Percentiles rank a stretch among this genome's conserved stretches.
Conservation (phyloP, 108 stramenopile genomes). For the Craspedostauros australis region DNA sequence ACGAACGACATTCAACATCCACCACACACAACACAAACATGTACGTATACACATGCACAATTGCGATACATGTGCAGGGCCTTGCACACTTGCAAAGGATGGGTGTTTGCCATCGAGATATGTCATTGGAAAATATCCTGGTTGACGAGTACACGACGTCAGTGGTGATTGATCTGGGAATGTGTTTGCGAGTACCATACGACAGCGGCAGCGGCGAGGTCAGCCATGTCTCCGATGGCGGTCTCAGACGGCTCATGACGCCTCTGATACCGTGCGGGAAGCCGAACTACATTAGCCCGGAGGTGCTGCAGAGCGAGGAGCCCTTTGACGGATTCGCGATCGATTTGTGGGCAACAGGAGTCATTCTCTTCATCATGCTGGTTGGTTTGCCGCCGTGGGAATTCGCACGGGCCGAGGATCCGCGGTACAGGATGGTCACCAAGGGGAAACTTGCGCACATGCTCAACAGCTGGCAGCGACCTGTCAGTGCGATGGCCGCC, state of each 20-base stretch:
- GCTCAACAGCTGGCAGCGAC: constrained; percentile 47
- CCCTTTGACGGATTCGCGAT: constrained; percentile 83
- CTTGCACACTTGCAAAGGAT: constrained; percentile 55
- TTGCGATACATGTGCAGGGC: constrained; percentile 45
- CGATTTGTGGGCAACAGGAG: constrained; percentile 87
- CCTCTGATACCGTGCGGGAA: constrained; percentile 89
- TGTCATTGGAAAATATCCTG: constrained; percentile 72
- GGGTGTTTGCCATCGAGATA: constrained; percentile 69
- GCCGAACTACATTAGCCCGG: constrained; percentile 92
- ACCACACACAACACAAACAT: too few relatives aligned
- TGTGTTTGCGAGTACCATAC: constrained; percentile 78
- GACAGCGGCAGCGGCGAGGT: constrained; percentile 26
- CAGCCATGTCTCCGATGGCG: constrained; percentile 49
- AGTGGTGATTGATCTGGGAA: constrained; percentile 75
- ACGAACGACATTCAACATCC: too few relatives aligned
- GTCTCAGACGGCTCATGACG: constrained; percentile 54
- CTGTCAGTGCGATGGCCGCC: constrained; percentile 32
- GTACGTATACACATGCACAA: too few relatives aligned
- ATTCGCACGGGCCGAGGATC: constrained; percentile 44
- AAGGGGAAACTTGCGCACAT: constrained; percentile 41
- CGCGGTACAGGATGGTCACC: constrained; percentile 38
- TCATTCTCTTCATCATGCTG: constrained; percentile 84
- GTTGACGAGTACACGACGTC: constrained; percentile 52
- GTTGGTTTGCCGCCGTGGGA: constrained; percentile 82
- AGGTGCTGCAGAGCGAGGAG: constrained; percentile 44